Conservation (phyloP, 179 eudicot species). For the Dionaea muscipula region DNA sequence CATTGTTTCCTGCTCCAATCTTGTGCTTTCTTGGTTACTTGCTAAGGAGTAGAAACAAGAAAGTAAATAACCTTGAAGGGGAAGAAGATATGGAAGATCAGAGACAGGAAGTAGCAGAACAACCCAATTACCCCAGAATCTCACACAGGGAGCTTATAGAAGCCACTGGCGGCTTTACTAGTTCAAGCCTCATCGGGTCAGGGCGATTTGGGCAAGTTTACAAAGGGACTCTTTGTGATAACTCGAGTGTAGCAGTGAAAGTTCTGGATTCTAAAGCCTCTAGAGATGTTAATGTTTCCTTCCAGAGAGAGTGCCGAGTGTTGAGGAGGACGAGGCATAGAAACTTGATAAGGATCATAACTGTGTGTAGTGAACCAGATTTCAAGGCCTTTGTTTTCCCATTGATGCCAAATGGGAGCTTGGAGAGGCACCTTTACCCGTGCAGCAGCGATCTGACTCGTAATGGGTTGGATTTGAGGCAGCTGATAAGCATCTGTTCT, state of each 20-base stretch:
- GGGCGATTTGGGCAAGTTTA: slow-evolving; percentile 26
- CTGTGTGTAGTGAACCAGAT: slow-evolving; percentile 19
- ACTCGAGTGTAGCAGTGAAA: slow-evolving; percentile 20
- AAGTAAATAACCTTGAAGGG: neutral
- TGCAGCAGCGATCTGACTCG: slow-evolving; percentile 24
- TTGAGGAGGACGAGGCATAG: slow-evolving; percentile 21
- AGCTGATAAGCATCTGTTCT: slow-evolving; percentile 49
- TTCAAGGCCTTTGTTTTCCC: slow-evolving; percentile 29
- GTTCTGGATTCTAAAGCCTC: slow-evolving; percentile 31
- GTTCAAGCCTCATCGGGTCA: slow-evolving; percentile 16
- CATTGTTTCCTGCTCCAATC: neutral
- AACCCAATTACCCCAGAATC: neutral
- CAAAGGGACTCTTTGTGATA: slow-evolving; percentile 14
- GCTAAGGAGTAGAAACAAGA: neutral
- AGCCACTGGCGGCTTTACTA: slow-evolving; percentile 23
- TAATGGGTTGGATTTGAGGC: slow-evolving; percentile 40
- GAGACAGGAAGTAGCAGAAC: slow-evolving; percentile 12
- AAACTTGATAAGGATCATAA: slow-evolving; percentile 21
- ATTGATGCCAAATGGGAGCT: slow-evolving; percentile 26
- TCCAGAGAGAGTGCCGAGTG: slow-evolving; percentile 20
- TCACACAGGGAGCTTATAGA: slow-evolving; percentile 36
- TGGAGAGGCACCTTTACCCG: slow-evolving; percentile 20
- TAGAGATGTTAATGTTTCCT: slow-evolving; percentile 18
- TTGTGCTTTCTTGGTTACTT: slow-evolving; percentile 20
- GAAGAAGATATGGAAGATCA: slow-evolving; percentile 14